Evolutionary conservation across 2,329 filamentous ascomycete genomes (phyloP), one percentile per base, ranked within the genome.

Genomic region (Mariannaea elegans): DNA sequence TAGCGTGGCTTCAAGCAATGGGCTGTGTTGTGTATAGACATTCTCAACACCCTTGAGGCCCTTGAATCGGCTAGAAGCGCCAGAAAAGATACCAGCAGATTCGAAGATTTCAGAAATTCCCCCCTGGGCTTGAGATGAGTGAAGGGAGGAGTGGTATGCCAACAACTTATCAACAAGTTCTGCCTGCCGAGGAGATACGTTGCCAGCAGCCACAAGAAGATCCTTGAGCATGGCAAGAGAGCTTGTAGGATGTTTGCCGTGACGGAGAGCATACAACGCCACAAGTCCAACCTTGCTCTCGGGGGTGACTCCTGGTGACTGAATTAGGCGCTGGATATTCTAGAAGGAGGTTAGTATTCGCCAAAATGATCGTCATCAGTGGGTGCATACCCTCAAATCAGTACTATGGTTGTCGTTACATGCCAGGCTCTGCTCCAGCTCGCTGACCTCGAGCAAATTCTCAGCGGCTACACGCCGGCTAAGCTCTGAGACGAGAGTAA

Each of bases 11-110:
- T 97, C 94, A 14, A 99, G 78, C 19, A 93, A 84, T 0, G 96
- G 93, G 6, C 93, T 96, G 76, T 99, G 95, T 75, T 99, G 96
- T 0, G 95, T 99, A 75, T 99, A 99, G 24, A 99, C 95, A 70
- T 99, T 99, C 75, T 99, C 96, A 1, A 99, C 95, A 2, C 95
- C 95, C 73, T 98, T 97, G 13, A 99, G 83, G 0, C 95, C 95
- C 72, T 97, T 97, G 76, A 99, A 93, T 5, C 94, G 88, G 71
- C 90, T 92, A 36, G 93, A 86, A 10, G 94, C 93, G 12, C 92
- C 92, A 1, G 92, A 92, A 77, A 99, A 97, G 65, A 99, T 94
- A 4, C 93, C 94, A 0, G 90, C 87, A 0, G 92, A 90, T 71
- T 98, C 94, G 70, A 99, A 98, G 7, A 98, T 87, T 66, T 98